phyloP scores from a whole-genome alignment of 2,329 filamentous ascomycete genomes.

The Xylariaceae sp. region DNA sequence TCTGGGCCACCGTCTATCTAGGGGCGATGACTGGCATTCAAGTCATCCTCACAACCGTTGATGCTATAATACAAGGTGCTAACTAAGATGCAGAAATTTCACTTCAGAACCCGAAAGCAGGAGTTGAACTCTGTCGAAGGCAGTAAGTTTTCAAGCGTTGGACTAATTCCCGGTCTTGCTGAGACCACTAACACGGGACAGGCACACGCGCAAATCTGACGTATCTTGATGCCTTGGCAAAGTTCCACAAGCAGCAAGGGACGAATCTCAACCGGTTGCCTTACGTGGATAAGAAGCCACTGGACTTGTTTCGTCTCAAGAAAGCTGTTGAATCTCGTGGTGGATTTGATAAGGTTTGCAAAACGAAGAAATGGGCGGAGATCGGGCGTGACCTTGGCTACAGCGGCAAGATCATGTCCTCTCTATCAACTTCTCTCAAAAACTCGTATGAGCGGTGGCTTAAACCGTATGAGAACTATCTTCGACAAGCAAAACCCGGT shows the following conservation, averaged over 20 bases:
- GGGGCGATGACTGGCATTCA: too few relatives aligned
- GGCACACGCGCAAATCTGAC: constrained; percentile 93
- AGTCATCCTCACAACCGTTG: neutral
- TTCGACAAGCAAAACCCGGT: constrained; percentile 84
- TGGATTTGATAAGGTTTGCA: constrained; percentile 95
- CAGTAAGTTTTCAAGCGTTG: constrained; percentile 55
- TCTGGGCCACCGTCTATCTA: neutral
- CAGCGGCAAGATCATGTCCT: constrained; percentile 99
- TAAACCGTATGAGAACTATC: constrained; percentile 92
- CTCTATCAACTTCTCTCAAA: constrained; percentile 92
- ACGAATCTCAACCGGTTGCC: constrained; percentile 91
- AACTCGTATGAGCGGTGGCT: constrained; percentile 98
- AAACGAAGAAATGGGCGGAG: constrained; percentile 97
- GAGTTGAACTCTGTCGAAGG: constrained; percentile 98
- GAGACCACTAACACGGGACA: constrained; percentile 32
- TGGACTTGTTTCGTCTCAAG: constrained; percentile 93
- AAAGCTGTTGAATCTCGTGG: constrained; percentile 94
- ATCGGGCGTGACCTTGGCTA: constrained; percentile 95
- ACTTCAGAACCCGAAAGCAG: constrained; percentile 93
- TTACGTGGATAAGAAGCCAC: constrained; percentile 93
- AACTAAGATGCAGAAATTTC: constrained; percentile 67
- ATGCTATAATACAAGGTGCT: neutral
- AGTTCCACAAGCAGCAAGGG: constrained; percentile 96
- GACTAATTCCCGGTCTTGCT: neutral
- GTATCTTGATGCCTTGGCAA: constrained; percentile 90